Percentiles rank a stretch among this genome's conserved stretches.
Conservation (phyloP, 306 rosid species). For the Fragaria ananassa region DNA sequence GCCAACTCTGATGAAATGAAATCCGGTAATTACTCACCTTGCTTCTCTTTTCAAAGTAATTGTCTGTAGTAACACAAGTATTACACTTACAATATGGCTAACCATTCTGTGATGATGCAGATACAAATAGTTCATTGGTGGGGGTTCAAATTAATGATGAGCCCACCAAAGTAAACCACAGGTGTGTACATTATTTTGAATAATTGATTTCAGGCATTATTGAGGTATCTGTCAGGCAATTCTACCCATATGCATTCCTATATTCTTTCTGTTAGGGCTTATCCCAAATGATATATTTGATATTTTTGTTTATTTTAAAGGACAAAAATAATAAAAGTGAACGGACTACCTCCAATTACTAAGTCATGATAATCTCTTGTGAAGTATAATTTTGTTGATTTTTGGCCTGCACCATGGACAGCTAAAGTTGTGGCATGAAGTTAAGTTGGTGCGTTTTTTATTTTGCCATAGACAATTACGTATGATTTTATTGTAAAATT, state of each 20-base stretch:
- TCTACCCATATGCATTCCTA: background rate
- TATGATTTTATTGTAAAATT: background rate
- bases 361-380: background rate
- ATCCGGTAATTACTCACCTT: slow-evolving; percentile 43
- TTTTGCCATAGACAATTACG: background rate
- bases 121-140: slow-evolving; percentile 36
- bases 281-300: background rate
- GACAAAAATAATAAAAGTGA: background rate
- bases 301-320: background rate
- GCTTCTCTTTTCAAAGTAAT: slow-evolving; percentile 16
- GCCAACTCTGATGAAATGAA: slow-evolving; percentile 42
- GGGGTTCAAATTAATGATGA: slow-evolving; percentile 37
- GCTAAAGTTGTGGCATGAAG: background rate
- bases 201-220: background rate
- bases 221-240: background rate
- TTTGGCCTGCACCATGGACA: background rate
- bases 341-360: background rate
- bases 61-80: background rate
- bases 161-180: slow-evolving; percentile 24
- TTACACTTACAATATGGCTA: slow-evolving; percentile 22
- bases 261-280: background rate
- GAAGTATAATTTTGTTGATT: background rate
- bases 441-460: background rate
- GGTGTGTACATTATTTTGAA: slow-evolving; percentile 30
- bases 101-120: slow-evolving; percentile 46